phyloP scores from a whole-genome alignment of 2,329 filamentous ascomycete species.

The Pestalotiopsis fici region DNA sequence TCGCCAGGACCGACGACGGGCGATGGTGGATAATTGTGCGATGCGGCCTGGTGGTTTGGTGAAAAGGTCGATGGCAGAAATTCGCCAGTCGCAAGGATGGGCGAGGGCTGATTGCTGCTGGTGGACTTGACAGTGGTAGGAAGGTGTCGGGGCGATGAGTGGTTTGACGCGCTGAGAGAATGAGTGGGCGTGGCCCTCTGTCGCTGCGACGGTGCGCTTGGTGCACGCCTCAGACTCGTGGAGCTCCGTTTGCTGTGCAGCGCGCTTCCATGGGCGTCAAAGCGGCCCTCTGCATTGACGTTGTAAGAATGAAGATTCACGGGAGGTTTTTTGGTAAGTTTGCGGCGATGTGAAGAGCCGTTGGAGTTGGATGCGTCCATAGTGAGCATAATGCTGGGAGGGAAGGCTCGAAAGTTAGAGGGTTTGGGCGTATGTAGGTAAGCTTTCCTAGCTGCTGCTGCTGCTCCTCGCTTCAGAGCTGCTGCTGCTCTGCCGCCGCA shows the following conservation, averaged over 20 bases:
- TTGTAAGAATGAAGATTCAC: conserved; percentile 46
- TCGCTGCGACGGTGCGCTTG: conserved; percentile 54
- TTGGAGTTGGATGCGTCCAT: conserved; percentile 21
- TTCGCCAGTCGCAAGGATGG: conserved; percentile 45
- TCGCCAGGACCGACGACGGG: conserved; percentile 21
- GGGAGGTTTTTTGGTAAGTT: conserved; percentile 64
- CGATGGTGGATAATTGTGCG: conserved; percentile 19
- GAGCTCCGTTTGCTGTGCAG: conserved; percentile 66
- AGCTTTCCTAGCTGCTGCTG: not conserved
- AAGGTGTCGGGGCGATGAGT: conserved; percentile 46
- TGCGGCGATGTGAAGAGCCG: conserved; percentile 53
- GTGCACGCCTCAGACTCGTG: conserved; percentile 60
- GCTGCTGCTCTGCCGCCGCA: not conserved
- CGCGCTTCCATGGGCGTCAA: conserved; percentile 41
- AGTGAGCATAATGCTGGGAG: conserved; percentile 40
- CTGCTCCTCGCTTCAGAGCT: not conserved
- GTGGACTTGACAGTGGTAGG: conserved; percentile 30
- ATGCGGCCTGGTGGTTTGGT: conserved; percentile 22
- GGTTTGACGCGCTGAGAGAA: conserved; percentile 43
- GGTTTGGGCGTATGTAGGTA: not conserved
- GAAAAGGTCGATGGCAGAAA: conserved; percentile 42
- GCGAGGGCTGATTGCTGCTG: conserved; percentile 39
- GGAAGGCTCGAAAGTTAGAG: not conserved
- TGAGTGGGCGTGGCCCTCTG: conserved; percentile 16
- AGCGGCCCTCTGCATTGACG: conserved; percentile 47